Evolutionary conservation across 495 filamentous ascomycete genomes (phyloP).

Genomic region (Penicillium tannophilum): DNA sequence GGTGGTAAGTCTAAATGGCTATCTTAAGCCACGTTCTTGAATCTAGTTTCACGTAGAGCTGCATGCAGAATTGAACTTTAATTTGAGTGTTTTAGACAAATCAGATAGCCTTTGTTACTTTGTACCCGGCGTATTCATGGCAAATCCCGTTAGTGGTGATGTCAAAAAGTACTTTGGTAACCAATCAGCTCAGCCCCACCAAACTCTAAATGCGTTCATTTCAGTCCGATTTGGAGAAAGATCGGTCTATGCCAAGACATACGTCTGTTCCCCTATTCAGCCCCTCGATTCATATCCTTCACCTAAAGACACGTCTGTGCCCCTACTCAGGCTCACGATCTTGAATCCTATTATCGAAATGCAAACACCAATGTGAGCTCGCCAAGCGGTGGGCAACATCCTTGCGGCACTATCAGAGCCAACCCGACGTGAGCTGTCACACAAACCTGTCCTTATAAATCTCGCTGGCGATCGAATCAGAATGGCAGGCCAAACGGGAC

Average conservation of each 20-base stretch:
- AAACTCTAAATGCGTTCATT: background rate
- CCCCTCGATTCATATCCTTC: too few relatives aligned
- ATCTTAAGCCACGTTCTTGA: too few relatives aligned
- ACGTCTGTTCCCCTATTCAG: background rate
- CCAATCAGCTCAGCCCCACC: background rate
- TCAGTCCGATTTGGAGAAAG: background rate
- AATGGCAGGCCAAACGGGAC: constrained; percentile 26
- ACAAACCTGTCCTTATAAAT: too few relatives aligned
- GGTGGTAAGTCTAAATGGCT: background rate
- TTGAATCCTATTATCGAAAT: background rate
- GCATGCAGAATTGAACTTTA: background rate
- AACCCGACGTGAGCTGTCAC: too few relatives aligned
- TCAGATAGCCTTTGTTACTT: background rate
- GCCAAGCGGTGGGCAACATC: background rate
- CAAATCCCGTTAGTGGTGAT: background rate
- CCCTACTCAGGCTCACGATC: background rate
- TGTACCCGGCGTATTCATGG: background rate
- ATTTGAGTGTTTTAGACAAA: background rate
- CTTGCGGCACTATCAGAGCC: background rate
- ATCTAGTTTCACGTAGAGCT: background rate
- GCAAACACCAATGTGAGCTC: background rate
- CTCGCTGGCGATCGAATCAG: background rate
- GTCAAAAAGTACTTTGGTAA: background rate
- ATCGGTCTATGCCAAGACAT: background rate
- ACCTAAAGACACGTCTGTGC: background rate